These are phyloP conservation scores for Paraphoma chrysanthemicola DNA, from an alignment of 2,329 filamentous ascomycete species.

Conservation along the genomic window DNA sequence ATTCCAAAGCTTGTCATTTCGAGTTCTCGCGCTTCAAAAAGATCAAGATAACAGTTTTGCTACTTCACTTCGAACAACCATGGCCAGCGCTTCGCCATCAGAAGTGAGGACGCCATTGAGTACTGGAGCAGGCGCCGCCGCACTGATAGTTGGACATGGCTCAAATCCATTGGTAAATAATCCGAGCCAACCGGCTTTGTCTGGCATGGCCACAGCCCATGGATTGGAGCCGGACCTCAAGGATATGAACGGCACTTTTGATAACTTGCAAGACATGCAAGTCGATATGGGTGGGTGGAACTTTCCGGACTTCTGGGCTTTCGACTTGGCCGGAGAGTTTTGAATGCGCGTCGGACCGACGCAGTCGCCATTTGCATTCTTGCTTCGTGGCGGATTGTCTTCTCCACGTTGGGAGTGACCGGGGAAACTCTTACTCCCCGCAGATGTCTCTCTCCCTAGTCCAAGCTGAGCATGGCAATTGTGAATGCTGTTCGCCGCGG, in stretches of 20 bases:
- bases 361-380: too few relatives aligned
- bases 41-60: constrained; percentile 32
- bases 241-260: constrained; percentile 19
- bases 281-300: constrained; percentile 39
- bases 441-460: too few relatives aligned
- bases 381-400: too few relatives aligned
- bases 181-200: constrained; percentile 7
- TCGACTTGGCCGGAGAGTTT: constrained; percentile 41
- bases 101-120: constrained; percentile 13
- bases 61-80: constrained; percentile 23
- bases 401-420: too few relatives aligned
- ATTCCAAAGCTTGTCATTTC: constrained; percentile 35
- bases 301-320: constrained; percentile 45
- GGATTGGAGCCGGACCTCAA: constrained; percentile 7
- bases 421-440: too few relatives aligned
- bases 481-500: too few relatives aligned
- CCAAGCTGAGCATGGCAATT: too few relatives aligned
- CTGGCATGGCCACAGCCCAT: constrained; percentile 12
- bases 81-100: constrained; percentile 16
- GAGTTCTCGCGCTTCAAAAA: constrained; percentile 40
- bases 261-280: constrained; percentile 36
- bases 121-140: background rate
- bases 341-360: constrained; percentile 11
- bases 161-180: background rate
- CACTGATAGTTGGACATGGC: background rate